These are phyloP conservation scores for Exobasidium cylindrosporum DNA, from an alignment of 1,284 basidiomycete genomes.

Conservation along the genomic window DNA sequence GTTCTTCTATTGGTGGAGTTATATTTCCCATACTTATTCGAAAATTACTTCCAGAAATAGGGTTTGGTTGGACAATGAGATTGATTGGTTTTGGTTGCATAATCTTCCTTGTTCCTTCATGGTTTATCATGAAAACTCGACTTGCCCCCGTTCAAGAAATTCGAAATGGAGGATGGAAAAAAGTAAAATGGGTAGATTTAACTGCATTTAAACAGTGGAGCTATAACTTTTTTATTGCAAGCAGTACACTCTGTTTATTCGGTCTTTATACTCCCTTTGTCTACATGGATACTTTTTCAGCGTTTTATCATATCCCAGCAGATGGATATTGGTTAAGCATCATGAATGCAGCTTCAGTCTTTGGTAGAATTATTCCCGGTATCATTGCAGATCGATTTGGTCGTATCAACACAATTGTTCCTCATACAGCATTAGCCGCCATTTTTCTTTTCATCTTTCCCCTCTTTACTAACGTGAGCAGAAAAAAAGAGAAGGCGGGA, in stretches of 20 bases:
- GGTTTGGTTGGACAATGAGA: constrained; percentile 29
- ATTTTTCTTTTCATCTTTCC: constrained; percentile 32
- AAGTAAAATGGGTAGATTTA: constrained; percentile 17
- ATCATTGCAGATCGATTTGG: constrained; percentile 43
- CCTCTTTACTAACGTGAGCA: constrained; percentile 3
- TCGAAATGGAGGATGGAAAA: constrained; percentile 14
- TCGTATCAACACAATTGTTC: constrained; percentile 42
- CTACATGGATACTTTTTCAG: constrained; percentile 27
- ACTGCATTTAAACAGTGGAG: constrained; percentile 6
- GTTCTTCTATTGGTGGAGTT: constrained; percentile 39
- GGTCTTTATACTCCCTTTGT: constrained; percentile 33
- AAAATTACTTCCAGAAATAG: constrained; percentile 26
- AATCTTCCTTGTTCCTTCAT: constrained; percentile 1
- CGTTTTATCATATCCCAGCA: constrained; percentile 8
- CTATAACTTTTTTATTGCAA: constrained; percentile 18
- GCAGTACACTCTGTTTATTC: constrained; percentile 11
- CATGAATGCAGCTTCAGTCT: constrained; percentile 17
- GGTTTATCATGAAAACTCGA: constrained; percentile 13
- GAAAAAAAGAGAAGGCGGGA: no score
- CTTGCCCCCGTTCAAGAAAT: constrained; percentile 4
- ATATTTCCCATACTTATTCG: constrained; percentile 40
- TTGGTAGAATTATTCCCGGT: constrained; percentile 49
- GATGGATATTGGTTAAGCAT: constrained; percentile 18
- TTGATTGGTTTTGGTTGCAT: constrained; percentile 13
- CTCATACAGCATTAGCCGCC: constrained; percentile 29